These are phyloP conservation scores for Barnettozyma salicaria DNA, from an alignment of 805 yeast genomes.

Conservation along the genomic window DNA sequence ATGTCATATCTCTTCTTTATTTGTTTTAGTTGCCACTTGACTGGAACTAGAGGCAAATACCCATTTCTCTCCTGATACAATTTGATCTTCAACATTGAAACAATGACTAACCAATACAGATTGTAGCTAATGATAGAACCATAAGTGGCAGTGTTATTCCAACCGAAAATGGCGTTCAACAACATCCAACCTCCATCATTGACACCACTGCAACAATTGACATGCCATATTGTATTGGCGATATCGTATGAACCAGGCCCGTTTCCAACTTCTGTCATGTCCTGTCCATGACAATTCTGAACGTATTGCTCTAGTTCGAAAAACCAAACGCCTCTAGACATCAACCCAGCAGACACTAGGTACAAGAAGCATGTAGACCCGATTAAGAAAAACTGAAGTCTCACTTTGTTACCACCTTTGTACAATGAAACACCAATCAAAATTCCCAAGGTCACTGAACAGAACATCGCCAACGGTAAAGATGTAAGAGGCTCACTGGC, in stretches of 20 bases:
- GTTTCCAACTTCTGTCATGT: slow-evolving; percentile 79
- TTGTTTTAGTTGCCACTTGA: slow-evolving; percentile 52
- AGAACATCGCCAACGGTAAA: slow-evolving; percentile 56
- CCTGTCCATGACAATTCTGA: slow-evolving; percentile 69
- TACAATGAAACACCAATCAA: slow-evolving; percentile 63
- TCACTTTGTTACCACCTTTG: slow-evolving; percentile 71
- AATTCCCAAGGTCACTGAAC: slow-evolving; percentile 57
- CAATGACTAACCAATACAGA: slow-evolving; percentile 58
- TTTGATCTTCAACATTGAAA: slow-evolving; percentile 41
- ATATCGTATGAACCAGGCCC: slow-evolving; percentile 94
- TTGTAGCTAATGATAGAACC: slow-evolving; percentile 77
- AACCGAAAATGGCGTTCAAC: slow-evolving; percentile 80
- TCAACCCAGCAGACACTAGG: slow-evolving; percentile 80
- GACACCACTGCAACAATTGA: slow-evolving; percentile 88
- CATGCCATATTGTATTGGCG: slow-evolving; percentile 80
- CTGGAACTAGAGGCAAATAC: slow-evolving; percentile 54
- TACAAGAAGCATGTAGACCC: slow-evolving; percentile 77
- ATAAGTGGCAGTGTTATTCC: slow-evolving; percentile 92
- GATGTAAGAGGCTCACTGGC: slow-evolving; percentile 63
- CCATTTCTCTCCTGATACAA: slow-evolving; percentile 54
- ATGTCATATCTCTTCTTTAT: slow-evolving; percentile 36
- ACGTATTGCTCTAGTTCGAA: slow-evolving; percentile 74
- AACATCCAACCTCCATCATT: slow-evolving; percentile 93
- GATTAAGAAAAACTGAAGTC: slow-evolving; percentile 69
- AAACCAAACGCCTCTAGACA: slow-evolving; percentile 89